Evolutionary conservation across 108 stramenopile species (phyloP).

Genomic region (Pseudonitzschia multiseries): DNA sequence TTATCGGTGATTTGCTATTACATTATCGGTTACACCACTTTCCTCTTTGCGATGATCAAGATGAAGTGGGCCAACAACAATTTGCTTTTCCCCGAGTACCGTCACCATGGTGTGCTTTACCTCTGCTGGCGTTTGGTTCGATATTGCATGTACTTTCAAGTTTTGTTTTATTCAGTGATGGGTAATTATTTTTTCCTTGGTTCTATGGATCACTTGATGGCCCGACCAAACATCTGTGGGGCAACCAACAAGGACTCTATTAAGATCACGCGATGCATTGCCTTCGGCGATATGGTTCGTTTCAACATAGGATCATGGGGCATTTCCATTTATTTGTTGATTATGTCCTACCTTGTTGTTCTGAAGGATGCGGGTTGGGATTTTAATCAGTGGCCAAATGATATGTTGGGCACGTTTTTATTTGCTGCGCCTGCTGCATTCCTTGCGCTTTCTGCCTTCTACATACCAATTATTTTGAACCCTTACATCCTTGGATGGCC

Average conservation of each 20-base stretch:
- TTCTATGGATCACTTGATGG: conserved; percentile 55
- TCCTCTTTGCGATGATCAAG: conserved; percentile 47
- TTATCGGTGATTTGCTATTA: conserved; percentile 46
- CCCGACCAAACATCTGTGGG: conserved; percentile 36
- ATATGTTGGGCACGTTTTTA: conserved; percentile 18
- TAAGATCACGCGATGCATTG: conserved; percentile 40
- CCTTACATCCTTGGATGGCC: conserved; percentile 57
- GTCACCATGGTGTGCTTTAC: conserved; percentile 28
- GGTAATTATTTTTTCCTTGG: conserved; percentile 54
- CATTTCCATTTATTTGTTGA: conserved; percentile 30
- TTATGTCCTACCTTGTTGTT: conserved; percentile 34
- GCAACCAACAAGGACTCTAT: conserved; percentile 64
- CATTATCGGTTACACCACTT: conserved; percentile 49
- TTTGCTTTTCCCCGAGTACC: conserved; percentile 51
- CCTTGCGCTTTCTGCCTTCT: conserved; percentile 37
- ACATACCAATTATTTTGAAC: conserved; percentile 50
- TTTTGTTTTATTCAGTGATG: conserved; percentile 54
- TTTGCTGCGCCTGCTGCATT: conserved; percentile 46
- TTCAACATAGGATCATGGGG: conserved; percentile 48
- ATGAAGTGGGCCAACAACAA: conserved; percentile 56
- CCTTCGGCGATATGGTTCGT: conserved; percentile 40
- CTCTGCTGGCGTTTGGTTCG: conserved; percentile 39
- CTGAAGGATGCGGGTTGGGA: conserved; percentile 32
- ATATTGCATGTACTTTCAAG: conserved; percentile 48
- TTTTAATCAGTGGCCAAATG: conserved; percentile 26